Evolutionary conservation across 2,329 filamentous ascomycete species (phyloP).

Genomic region (Mycosphaerelloides madeirae): DNA sequence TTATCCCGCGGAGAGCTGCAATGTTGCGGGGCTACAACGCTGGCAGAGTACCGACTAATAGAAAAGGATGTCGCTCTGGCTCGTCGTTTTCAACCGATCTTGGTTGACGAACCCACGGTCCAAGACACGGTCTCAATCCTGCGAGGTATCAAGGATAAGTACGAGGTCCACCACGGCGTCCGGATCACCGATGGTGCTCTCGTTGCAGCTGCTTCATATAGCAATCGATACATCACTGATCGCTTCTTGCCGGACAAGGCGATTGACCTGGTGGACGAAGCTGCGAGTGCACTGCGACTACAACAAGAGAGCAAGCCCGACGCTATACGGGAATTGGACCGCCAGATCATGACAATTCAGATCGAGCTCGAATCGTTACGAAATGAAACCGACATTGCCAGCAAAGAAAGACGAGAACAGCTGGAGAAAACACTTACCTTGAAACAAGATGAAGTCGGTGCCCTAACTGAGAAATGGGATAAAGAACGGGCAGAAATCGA

Average conservation of each 20-base stretch:
- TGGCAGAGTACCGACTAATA: slow-evolving; percentile 87
- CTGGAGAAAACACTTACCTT: slow-evolving; percentile 71
- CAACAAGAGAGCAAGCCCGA: slow-evolving; percentile 98
- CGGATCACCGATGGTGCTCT: slow-evolving; percentile 88
- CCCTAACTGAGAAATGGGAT: slow-evolving; percentile 80
- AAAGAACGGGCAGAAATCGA: slow-evolving; percentile 83
- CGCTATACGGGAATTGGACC: slow-evolving; percentile 84
- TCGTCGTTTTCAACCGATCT: slow-evolving; percentile 86
- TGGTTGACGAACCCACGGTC: slow-evolving; percentile 87
- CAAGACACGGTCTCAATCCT: slow-evolving; percentile 93
- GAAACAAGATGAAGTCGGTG: slow-evolving; percentile 71
- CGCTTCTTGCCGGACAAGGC: slow-evolving; percentile 95
- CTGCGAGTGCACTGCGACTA: slow-evolving; percentile 79
- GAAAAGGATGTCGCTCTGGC: slow-evolving; percentile 95
- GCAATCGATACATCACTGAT: slow-evolving; percentile 94
- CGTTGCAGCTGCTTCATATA: slow-evolving; percentile 85
- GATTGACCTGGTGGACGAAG: slow-evolving; percentile 94
- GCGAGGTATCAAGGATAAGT: slow-evolving; percentile 93
- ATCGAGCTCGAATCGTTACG: slow-evolving; percentile 92
- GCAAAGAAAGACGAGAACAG: slow-evolving; percentile 80
- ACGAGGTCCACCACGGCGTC: slow-evolving; percentile 95
- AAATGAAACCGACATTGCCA: slow-evolving; percentile 88
- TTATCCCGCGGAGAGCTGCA: slow-evolving; percentile 89
- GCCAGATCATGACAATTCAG: slow-evolving; percentile 94
- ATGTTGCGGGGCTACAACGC: slow-evolving; percentile 89